Base-by-base conservation (phyloP, 805 yeast species). In the Zygotorulaspora florentina region DNA sequence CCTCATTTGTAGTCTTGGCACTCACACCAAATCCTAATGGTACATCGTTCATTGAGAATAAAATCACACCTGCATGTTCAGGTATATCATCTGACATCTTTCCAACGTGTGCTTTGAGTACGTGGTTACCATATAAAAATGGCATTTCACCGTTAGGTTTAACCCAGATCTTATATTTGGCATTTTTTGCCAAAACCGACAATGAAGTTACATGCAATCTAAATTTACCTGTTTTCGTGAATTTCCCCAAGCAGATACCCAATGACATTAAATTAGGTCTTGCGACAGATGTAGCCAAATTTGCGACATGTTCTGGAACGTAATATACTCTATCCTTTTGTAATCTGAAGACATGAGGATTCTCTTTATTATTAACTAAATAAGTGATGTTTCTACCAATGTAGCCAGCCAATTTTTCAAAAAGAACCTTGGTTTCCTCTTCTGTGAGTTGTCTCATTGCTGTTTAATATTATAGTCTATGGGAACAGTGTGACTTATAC, bases 111-210 rank as follows among this genome's bases (percentile, higher is more conserved):
- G 99, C 99, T 65, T 93, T 93, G 56, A 93, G 74, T 23, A 91
- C 91, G 66, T 93, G 96, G 71, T 93, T 93, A 30, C 99, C 99
- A 59, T 93, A 93, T 54, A 93, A 70, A 65, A 85, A 93, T 11
- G 99, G 98, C 99, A 93, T 93, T 69, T 93, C 99, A 58, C 99
- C 99, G 63, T 93, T 93, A 42, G 81, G 82, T 67, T 93, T 93
- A 68, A 93, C 87, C 99, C 99, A 93, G 34, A 93, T 74, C 70
- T 91, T 93, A 71, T 83, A 89, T 66, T 86, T 87, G 40, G 99
- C 97, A 64, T 84, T 83, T 57, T 87, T 84, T 2, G 96, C 84
- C 46, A 93, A 70, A 51, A 87, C 77, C 39, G 86, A 82, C 52
- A 93, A 75, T 3, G 96, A 76, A n/a, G 99, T 93, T 51, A 93